phyloP scores from a whole-genome alignment of 1,284 basidiomycete genomes.

The Amylostereum areolatum region DNA sequence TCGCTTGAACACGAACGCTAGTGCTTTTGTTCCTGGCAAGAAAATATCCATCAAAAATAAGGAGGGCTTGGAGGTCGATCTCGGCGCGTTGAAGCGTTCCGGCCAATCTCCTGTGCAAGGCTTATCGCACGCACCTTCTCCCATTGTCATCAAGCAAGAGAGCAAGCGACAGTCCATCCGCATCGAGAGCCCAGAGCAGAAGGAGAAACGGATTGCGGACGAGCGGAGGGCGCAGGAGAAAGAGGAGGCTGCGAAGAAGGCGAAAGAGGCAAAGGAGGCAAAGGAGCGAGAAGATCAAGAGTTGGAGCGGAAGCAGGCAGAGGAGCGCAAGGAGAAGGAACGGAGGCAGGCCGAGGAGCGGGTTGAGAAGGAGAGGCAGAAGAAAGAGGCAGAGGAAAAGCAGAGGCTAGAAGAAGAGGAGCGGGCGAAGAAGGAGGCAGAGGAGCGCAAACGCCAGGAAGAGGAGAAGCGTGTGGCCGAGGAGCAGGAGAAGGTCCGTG shows the following conservation, averaged over 20 bases:
- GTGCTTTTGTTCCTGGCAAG: conserved; percentile 53
- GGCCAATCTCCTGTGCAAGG: neutral
- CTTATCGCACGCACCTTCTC: conserved; percentile 14
- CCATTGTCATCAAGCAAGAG: conserved; percentile 13
- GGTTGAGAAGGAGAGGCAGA: conserved; percentile 21
- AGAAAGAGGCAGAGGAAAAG: conserved; percentile 18
- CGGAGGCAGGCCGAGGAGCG: conserved; percentile 26
- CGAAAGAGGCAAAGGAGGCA: conserved; percentile 26
- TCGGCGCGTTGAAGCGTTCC: conserved; percentile 47
- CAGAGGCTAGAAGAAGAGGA: conserved; percentile 16
- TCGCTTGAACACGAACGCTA: conserved; percentile 55
- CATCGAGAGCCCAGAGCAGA: conserved; percentile 55
- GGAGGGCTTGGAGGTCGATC: conserved; percentile 55
- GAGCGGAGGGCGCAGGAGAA: conserved; percentile 25
- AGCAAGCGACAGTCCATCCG: conserved; percentile 29
- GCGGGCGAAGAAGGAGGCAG: conserved; percentile 30
- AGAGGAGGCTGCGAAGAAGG: conserved; percentile 20
- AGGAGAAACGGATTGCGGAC: conserved; percentile 44
- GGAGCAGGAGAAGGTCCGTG: conserved; percentile 25
- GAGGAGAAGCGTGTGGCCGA: conserved; percentile 26
- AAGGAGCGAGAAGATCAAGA: conserved; percentile 29
- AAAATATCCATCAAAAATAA: conserved; percentile 47
- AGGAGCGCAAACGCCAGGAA: conserved; percentile 28
- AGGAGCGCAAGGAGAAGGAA: conserved; percentile 31
- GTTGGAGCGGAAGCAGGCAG: conserved; percentile 30